A percentile compares a stretch with the other conserved stretches of the same genome.
Conservation (phyloP, 805 yeast genomes). For the Pichia pseudocactophila region DNA sequence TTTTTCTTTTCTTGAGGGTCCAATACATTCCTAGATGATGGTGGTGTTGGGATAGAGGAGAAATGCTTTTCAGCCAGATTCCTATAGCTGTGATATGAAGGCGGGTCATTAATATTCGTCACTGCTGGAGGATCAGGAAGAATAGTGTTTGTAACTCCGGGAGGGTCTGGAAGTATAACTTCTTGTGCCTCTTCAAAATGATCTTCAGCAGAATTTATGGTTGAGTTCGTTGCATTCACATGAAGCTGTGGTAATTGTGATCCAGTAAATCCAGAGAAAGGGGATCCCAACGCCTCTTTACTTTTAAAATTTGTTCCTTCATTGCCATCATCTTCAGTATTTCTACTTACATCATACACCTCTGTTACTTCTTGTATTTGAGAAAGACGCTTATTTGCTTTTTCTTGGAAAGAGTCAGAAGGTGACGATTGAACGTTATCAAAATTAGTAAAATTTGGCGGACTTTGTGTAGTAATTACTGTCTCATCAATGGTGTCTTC, state of each 20-base stretch:
- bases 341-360: constrained; percentile 8
- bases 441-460: too few relatives aligned
- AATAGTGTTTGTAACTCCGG: background rate
- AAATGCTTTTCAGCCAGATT: background rate
- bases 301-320: constrained; percentile 9
- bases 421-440: background rate
- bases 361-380: constrained; percentile 14
- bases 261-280: background rate
- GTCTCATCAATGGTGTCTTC: constrained; percentile 4
- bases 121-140: background rate
- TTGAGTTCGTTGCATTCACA: background rate
- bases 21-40: too few relatives aligned
- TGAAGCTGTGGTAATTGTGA: background rate
- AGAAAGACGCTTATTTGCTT: constrained; percentile 9
- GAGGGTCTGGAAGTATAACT: background rate
- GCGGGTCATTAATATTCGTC: background rate
- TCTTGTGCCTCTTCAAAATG: constrained; percentile 9
- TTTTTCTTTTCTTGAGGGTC: too few relatives aligned
- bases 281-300: background rate
- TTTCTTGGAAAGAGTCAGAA: constrained; percentile 1
- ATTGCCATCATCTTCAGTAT: constrained; percentile 10
- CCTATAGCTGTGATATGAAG: constrained; percentile 9
- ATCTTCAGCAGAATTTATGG: constrained; percentile 3
- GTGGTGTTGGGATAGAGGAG: too few relatives aligned
- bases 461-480: constrained; percentile 3